A percentile compares a stretch with the other conserved stretches of the same genome.
Conservation (phyloP, 2,329 filamentous ascomycete genomes). For the Tolypocladium sp. region DNA sequence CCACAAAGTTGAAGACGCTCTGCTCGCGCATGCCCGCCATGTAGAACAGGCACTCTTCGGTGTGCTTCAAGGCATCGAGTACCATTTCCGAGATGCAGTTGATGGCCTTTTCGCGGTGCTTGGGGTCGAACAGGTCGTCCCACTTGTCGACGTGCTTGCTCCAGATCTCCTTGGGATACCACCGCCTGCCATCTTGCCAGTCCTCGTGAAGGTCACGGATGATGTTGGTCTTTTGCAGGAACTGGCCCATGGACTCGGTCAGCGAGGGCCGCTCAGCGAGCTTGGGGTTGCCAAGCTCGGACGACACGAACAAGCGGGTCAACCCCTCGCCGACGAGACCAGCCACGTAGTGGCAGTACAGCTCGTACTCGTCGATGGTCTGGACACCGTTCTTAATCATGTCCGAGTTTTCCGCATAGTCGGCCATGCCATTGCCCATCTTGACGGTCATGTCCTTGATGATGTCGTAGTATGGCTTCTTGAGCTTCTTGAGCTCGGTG, state of each 20-base stretch:
- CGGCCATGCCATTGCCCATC: conserved; percentile 99
- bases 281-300: conserved; percentile 76
- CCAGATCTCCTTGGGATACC: conserved; percentile 97
- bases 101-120: conserved; percentile 68
- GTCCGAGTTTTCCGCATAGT: conserved; percentile 80
- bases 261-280: conserved; percentile 71
- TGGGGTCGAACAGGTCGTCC: conserved; percentile 79
- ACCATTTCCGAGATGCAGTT: conserved; percentile 92
- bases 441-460: conserved; percentile 87
- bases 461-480: conserved; percentile 73
- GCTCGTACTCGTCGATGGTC: conserved; percentile 81
- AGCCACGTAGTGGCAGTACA: conserved; percentile 98
- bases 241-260: conserved; percentile 93
- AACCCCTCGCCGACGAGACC: conserved; percentile 93
- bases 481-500: conserved; percentile 78
- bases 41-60: conserved; percentile 94
- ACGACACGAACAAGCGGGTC: conserved; percentile 82
- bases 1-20: conserved; percentile 97
- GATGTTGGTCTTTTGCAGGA: conserved; percentile 97
- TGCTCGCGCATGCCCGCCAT: conserved; percentile 92
- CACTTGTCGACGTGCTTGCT: conserved; percentile 87
- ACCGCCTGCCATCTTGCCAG: conserved; percentile 74
- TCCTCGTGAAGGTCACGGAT: conserved; percentile 94
- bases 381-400: conserved; percentile 72
- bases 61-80: conserved; percentile 75